Evolutionary conservation across 208 protist species (phyloP).

Genomic region (Spongospora subterranea): DNA sequence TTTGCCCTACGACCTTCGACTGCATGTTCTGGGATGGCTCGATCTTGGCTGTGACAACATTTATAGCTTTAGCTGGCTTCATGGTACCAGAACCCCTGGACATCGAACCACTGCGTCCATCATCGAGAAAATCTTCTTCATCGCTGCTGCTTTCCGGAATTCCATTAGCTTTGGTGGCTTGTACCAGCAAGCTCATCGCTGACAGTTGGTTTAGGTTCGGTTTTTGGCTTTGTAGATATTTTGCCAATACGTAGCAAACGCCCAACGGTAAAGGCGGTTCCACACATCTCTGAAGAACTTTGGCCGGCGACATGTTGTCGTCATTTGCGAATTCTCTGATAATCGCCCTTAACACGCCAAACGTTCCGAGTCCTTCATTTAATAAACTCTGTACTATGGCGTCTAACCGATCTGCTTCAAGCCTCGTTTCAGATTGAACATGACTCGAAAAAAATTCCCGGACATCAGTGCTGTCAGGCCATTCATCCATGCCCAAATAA

Average conservation of each 20-base stretch:
- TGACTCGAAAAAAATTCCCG: not conserved
- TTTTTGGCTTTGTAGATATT: not conserved
- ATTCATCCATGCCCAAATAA: not conserved
- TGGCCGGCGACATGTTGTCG: not conserved
- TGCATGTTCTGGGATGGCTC: no score
- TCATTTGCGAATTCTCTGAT: constrained; percentile 1
- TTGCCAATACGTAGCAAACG: constrained; percentile 29
- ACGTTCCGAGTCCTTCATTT: constrained; percentile 4
- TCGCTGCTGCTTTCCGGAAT: constrained; percentile 41
- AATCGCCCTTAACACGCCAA: constrained; percentile 10
- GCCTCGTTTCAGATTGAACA: not conserved
- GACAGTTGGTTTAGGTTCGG: not conserved
- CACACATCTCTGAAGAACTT: constrained; percentile 13
- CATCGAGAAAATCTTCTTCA: constrained; percentile 2
- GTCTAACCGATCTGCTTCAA: not conserved
- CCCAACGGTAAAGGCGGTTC: constrained; percentile 20
- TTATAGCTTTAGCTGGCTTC: not conserved
- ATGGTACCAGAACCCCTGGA: not conserved
- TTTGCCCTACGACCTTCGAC: no score
- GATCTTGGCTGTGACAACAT: no score
- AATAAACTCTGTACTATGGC: not conserved
- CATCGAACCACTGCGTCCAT: not conserved
- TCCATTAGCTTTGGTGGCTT: not conserved
- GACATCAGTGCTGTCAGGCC: not conserved
- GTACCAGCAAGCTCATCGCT: constrained; percentile 34